Percentiles rank a stretch among this genome's conserved stretches.
phyloP scores from a whole-genome alignment of 352 stramenopile species.

The Globisporangium paddicum region DNA sequence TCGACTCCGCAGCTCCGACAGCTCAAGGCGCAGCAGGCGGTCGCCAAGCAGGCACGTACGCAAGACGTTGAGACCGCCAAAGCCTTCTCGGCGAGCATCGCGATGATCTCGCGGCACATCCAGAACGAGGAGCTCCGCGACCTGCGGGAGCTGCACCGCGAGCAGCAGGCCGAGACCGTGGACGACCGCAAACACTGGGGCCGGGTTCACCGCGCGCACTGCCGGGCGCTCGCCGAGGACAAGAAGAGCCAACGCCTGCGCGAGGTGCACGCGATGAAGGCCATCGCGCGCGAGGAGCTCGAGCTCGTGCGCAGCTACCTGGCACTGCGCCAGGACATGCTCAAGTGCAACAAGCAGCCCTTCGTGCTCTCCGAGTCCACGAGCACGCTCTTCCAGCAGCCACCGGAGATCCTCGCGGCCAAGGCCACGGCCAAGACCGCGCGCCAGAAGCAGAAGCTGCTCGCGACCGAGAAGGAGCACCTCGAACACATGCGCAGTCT shows the following conservation, averaged over 20 bases:
- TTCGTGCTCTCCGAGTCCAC: conserved; percentile 62
- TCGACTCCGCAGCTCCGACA: conserved; percentile 21
- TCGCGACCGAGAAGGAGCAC: conserved; percentile 50
- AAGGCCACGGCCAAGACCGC: conserved; percentile 47
- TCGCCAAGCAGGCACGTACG: conserved; percentile 25
- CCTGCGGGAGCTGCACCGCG: conserved; percentile 30
- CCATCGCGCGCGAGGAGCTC: conserved; percentile 43
- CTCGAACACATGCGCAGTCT: conserved; percentile 63
- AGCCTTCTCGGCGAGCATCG: conserved; percentile 59
- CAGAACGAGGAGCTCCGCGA: conserved; percentile 63
- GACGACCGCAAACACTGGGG: conserved; percentile 44
- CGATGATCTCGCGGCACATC: conserved; percentile 72
- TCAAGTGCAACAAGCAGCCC: conserved; percentile 39
- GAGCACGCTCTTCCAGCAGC: conserved; percentile 62
- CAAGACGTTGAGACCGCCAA: conserved; percentile 48
- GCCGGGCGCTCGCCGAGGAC: conserved; percentile 42
- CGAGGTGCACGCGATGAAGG: conserved; percentile 58
- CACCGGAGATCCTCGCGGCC: conserved; percentile 60
- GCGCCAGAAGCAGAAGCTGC: conserved; percentile 34
- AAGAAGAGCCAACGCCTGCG: conserved; percentile 28
- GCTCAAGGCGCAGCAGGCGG: conserved; percentile 25
- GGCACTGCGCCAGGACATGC: conserved; percentile 36
- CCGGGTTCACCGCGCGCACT: conserved; percentile 50
- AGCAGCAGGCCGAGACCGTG: conserved; percentile 37
- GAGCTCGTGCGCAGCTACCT: conserved; percentile 36